Base-by-base conservation (phyloP, 768 basidiomycete species). In the Butyriboletus loyo region DNA sequence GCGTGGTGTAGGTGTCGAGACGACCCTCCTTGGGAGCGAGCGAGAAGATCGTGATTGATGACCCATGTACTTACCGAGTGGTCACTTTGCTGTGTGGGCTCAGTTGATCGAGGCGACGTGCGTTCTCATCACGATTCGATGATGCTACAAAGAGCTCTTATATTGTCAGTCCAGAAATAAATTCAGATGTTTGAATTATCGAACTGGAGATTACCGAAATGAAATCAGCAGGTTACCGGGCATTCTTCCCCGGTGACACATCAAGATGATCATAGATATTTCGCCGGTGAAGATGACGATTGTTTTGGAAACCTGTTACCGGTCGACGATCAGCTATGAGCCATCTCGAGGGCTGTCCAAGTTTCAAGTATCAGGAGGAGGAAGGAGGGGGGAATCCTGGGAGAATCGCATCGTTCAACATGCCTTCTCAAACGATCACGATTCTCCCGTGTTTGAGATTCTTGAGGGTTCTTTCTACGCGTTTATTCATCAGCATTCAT, bases 181-280 rank as follows among this genome's bases (percentile, higher is more conserved):
- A 37, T 44, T 37, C 42, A 35, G 32, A 45, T 36, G 24, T 30
- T 53, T 2, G 19, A 35, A 24, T 46, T 52, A 34, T 53, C 3
- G 19, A 35, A 24, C 48, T 52, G 64, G 65, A 53, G 48, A 59
- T 64, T 54, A 54, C 64, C 65, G 64, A 58, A 60, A 66, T 66
- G 62, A 66, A 64, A 56, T 56, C 55, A 44, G 36, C 55, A 44
- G 36, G 50, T 54, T 50, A 15, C 49, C 55, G 46, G 50, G 24
- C 37, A 37, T 60, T 19, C 14, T 37, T 43, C 19, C 31, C 51
- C 40, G 55, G 47, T 24, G 34, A 37, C 46, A 43, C 36, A 53
- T 52, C 51, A 21, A 40, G 44, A 46, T 46, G 19, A 55, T 44
- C 48, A 46, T 39, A 50, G 35, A 46, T 46, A 52, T 54, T 14